Base-by-base conservation (phyloP, 2,329 filamentous ascomycete genomes). In the Pseudocercospora pini-densiflorae region DNA sequence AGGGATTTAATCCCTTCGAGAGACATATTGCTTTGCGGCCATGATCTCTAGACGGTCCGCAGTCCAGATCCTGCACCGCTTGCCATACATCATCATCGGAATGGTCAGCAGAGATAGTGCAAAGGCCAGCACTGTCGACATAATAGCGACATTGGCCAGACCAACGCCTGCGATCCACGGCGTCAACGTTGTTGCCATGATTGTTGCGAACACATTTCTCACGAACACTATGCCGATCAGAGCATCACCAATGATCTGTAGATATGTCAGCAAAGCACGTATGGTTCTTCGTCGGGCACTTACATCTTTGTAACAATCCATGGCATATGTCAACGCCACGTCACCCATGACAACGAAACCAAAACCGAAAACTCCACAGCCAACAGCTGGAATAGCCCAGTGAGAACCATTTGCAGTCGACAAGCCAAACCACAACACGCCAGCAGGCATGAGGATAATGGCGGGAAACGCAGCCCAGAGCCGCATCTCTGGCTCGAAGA, bases 401-500 rank as follows among this genome's bases (percentile, higher is more conserved):
- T 36, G 67, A 58, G 68, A 24, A 4, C 68, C 67, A 29, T 67
- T 43, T 5, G 70, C 70, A 47, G 66, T 68, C 2, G 64, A 59
- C 12, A 68, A 43, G 4, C 70, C 70, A 33, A 70, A 72, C n/a
- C 69, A 60, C 53, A 71, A 63, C 36, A 73, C 14, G 1, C 64
- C 67, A 19, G 64, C 67, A 29, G 70, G 69, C 60, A 69, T 64
- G 23, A 71, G 66, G 23, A 73, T 58, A 0, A 65, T 66, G 4
- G 58, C 61, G 1, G 63, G 63, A 0, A 71, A 24, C 21, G 65
- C 67, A 5, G 66, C 24, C 70, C 71, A 72, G 1, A 73, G 64
- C 19, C 69, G 59, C 59, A 71, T 70, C 29, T 74, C 72, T 10
- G 72, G 72, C 51, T 74, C 72, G 40, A 70, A 68, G 24, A 70